These are phyloP conservation scores for Ceratobasidium sp. DNA, from an alignment of 1,284 basidiomycete species.

Conservation along the genomic window DNA sequence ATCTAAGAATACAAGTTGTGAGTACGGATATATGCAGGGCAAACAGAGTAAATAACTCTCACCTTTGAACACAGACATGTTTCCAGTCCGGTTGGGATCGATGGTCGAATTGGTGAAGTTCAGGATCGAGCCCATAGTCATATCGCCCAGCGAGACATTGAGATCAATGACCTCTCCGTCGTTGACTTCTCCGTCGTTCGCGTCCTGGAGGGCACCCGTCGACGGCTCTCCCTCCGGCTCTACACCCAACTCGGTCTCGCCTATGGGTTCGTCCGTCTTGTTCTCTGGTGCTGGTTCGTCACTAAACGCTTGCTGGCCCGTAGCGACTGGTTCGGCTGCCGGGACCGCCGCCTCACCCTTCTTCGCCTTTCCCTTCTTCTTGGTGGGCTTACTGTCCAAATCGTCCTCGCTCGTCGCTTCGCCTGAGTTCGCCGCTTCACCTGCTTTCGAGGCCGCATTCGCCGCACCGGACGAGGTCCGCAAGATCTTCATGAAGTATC, in stretches of 20 bases:
- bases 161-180: not conserved
- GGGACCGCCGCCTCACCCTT: not conserved
- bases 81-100: not conserved
- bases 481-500: not conserved
- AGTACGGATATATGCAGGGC: not conserved
- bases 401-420: too few relatives aligned
- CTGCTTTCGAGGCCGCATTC: not conserved
- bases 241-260: too few relatives aligned
- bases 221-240: too few relatives aligned
- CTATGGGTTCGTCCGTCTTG: not conserved
- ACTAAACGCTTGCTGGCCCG: not conserved
- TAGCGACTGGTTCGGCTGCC: not conserved
- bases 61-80: not conserved
- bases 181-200: not conserved
- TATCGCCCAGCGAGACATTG: not conserved
- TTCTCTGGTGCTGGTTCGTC: not conserved
- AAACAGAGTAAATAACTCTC: not conserved
- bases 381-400: not conserved
- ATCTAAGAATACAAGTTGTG: not conserved
- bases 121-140: not conserved
- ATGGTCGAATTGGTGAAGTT: not conserved
- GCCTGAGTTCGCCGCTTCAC: not conserved
- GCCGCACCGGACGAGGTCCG: not conserved
- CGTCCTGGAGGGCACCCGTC: too few relatives aligned
- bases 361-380: not conserved